Evolutionary conservation across 1,284 basidiomycete genomes (phyloP).

Genomic region (Cutaneotrichosporon sp.): DNA sequence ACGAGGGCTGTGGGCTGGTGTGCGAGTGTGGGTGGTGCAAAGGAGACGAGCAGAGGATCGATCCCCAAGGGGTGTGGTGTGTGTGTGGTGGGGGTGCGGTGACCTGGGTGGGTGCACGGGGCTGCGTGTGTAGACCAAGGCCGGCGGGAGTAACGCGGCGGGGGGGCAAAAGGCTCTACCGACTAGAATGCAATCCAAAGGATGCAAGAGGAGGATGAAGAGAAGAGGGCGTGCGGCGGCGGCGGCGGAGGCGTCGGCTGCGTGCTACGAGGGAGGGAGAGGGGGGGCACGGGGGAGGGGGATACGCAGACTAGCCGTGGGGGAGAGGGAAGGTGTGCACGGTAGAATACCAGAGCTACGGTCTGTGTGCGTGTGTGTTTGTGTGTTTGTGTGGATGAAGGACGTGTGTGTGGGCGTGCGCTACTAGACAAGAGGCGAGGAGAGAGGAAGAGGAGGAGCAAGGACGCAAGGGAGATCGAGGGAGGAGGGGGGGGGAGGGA

Average conservation of each 20-base stretch:
- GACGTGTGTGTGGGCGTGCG: neutral
- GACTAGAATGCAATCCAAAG: neutral
- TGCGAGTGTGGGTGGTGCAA: neutral
- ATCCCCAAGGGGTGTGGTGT: neutral
- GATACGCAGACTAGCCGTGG: neutral
- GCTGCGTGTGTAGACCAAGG: too few relatives aligned
- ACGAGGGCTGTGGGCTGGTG: neutral
- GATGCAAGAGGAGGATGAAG: neutral
- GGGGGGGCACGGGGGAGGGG: neutral
- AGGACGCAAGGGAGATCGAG: neutral
- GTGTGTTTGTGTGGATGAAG: neutral
- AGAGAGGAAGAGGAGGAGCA: neutral
- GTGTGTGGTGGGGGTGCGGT: neutral
- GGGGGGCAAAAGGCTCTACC: too few relatives aligned
- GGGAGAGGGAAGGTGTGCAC: neutral
- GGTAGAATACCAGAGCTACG: slow-evolving; percentile 4
- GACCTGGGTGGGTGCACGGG: neutral
- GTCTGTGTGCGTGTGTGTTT: neutral
- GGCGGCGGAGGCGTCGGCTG: neutral
- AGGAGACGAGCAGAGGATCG: neutral
- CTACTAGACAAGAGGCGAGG: neutral
- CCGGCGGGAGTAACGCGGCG: neutral
- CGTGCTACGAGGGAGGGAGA: neutral
- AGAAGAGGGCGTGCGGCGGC: neutral
- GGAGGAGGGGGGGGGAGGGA: neutral